Conservation (phyloP, 1,139 yeast species). For the Geotrichum citri-aurantii region DNA sequence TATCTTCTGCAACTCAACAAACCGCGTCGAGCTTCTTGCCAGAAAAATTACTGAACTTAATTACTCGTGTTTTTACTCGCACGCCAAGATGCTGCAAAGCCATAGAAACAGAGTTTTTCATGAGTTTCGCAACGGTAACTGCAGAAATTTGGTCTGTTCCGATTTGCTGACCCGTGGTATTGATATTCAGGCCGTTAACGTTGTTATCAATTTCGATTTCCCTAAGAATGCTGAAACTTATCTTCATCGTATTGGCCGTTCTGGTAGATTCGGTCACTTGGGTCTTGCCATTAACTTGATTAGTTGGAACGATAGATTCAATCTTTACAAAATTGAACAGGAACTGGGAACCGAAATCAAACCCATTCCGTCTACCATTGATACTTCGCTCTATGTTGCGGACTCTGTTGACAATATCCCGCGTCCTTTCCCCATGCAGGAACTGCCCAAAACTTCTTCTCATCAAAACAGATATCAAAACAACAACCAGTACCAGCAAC, state of each 20-base stretch:
- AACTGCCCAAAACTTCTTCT: conserved; percentile 44
- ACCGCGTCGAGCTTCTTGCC: conserved; percentile 91
- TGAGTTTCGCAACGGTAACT: conserved; percentile 97
- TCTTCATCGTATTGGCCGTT: conserved; percentile 97
- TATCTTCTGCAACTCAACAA: conserved; percentile 93
- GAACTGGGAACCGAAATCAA: conserved; percentile 96
- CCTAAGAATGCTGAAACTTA: conserved; percentile 98
- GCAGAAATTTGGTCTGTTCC: conserved; percentile 93
- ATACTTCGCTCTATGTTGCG: conserved; percentile 81
- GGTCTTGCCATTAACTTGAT: conserved; percentile 96
- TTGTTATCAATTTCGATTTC: conserved; percentile 95
- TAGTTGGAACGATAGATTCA: conserved; percentile 95
- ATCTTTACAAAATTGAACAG: conserved; percentile 90
- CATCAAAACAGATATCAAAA: conserved; percentile 23
- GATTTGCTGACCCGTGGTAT: conserved; percentile 97
- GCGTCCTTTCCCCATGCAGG: conserved; percentile 76
- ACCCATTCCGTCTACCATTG: conserved; percentile 90
- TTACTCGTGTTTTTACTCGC: conserved; percentile 93
- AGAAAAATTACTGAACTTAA: conserved; percentile 95
- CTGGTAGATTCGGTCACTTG: conserved; percentile 97
- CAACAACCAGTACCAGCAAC: background rate
- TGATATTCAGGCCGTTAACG: conserved; percentile 98
- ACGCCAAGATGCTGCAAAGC: conserved; percentile 96
- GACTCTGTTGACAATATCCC: conserved; percentile 74
- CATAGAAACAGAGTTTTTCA: conserved; percentile 98